Conservation (phyloP, 768 basidiomycete genomes). For the Leccinellum rugosiceps region DNA sequence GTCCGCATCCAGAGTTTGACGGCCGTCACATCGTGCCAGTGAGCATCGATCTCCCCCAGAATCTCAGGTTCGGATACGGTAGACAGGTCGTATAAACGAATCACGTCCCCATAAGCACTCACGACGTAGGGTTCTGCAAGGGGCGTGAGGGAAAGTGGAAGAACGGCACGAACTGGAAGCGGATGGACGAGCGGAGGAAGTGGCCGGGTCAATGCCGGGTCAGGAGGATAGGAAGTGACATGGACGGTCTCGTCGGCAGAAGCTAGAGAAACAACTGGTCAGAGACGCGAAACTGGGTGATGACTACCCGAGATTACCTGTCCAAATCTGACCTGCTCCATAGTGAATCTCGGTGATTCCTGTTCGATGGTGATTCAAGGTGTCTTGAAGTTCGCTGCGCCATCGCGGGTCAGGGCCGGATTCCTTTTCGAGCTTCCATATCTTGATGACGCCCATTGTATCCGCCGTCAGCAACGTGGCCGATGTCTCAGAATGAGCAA, state of each 20-base stretch:
- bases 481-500: slow-evolving; percentile 40
- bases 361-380: slow-evolving; percentile 75
- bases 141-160: slow-evolving; percentile 62
- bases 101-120: slow-evolving; percentile 79
- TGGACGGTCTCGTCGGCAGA: slow-evolving; percentile 87
- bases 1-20: slow-evolving; percentile 69
- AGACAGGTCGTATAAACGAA: slow-evolving; percentile 79
- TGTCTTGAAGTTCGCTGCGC: slow-evolving; percentile 48
- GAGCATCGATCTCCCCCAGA: slow-evolving; percentile 74
- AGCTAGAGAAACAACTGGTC: slow-evolving; percentile 42
- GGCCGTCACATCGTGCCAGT: slow-evolving; percentile 85
- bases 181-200: slow-evolving; percentile 58
- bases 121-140: slow-evolving; percentile 73
- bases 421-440: slow-evolving; percentile 65
- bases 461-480: slow-evolving; percentile 78
- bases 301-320: slow-evolving; percentile 48
- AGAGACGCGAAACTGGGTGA: background rate
- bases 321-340: slow-evolving; percentile 80
- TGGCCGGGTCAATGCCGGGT: slow-evolving; percentile 32
- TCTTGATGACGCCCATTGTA: slow-evolving; percentile 85
- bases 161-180: slow-evolving; percentile 65
- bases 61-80: slow-evolving; percentile 63
- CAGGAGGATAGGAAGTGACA: slow-evolving; percentile 46
- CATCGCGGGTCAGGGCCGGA: slow-evolving; percentile 42
- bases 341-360: slow-evolving; percentile 72